Base-by-base conservation (phyloP, 345 rosid genomes). In the Punica granatum region DNA sequence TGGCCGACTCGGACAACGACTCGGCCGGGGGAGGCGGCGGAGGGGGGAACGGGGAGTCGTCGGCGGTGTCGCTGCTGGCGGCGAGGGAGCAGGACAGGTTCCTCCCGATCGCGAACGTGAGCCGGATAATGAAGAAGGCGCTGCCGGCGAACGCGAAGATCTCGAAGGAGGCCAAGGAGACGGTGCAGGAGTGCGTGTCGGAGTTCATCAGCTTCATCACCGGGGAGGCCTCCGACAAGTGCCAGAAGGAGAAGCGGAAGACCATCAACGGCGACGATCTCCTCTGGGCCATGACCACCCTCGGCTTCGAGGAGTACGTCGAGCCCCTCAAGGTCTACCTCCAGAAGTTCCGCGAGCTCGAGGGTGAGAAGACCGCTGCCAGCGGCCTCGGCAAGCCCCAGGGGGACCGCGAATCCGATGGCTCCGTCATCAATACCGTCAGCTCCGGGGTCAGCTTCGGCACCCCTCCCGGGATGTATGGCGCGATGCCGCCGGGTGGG, bases 181-280 rank as follows among this genome's bases (percentile, higher is more conserved):
- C 88, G 1, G 86, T 84, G 11, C 86, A 84, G 64, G 88, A 84
- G 81, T 84, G 88, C 51, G 88, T 84, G 16, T 84, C 86, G 23
- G 86, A 84, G 79, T 84, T 84, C 80, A 84, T 84, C 49, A 84
- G 86, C 76, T 84, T 84, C 73, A 77, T 84, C 31, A 84, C 88
- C 2, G 86, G 88, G 2, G 88, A 82, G 70, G 88, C 88, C 3
- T 84, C 84, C 0, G 88, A 84, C 41, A 84, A 84, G 84, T 84
- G 86, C 66, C 84, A 82, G 72, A 66, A 81, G 19, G 88, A 84
- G 78, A 84, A 84, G 80, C 58, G 88, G 84, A 84, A 84, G 86
- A 84, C 88, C n/a, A 78, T 84, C 78, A 84, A 84, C 82, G 88
- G 88, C 0, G 88, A 84, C 60, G 88, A 84, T 76, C 84, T 84